Evolutionary conservation across 2,329 filamentous ascomycete species (phyloP).

Genomic region (Madurella mycetomatis): DNA sequence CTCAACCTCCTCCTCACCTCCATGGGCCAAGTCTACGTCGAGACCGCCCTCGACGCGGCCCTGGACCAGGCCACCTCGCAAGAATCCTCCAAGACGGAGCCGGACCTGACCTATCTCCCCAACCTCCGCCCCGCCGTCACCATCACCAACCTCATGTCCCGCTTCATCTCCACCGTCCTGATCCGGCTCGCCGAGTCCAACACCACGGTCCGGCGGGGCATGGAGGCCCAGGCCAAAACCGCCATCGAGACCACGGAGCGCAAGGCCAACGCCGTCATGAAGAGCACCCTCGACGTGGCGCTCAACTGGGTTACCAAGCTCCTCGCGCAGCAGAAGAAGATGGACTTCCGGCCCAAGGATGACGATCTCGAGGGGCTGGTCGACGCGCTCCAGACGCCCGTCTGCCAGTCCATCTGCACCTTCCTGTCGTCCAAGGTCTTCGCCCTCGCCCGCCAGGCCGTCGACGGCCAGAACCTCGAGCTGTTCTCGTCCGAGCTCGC

Average conservation of each 20-base stretch:
- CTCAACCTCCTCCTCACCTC: slow-evolving; percentile 77
- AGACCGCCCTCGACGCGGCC: slow-evolving; percentile 64
- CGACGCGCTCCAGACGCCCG: slow-evolving; percentile 78
- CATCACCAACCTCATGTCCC: slow-evolving; percentile 88
- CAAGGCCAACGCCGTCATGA: slow-evolving; percentile 64
- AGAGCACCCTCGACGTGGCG: slow-evolving; percentile 59
- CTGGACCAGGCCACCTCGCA: slow-evolving; percentile 69
- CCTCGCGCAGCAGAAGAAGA: slow-evolving; percentile 75
- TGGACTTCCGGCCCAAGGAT: slow-evolving; percentile 85
- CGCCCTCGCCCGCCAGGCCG: slow-evolving; percentile 57
- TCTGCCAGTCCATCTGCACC: slow-evolving; percentile 73
- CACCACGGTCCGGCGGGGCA: slow-evolving; percentile 81
- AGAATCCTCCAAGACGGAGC: slow-evolving; percentile 76
- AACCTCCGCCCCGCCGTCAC: slow-evolving; percentile 76
- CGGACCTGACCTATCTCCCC: slow-evolving; percentile 79
- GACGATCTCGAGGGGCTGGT: slow-evolving; percentile 58
- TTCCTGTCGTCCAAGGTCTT: slow-evolving; percentile 68
- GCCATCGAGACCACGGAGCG: slow-evolving; percentile 76
- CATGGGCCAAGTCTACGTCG: slow-evolving; percentile 78
- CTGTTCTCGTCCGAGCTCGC: slow-evolving; percentile 81
- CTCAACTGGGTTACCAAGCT: slow-evolving; percentile 71
- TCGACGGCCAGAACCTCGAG: slow-evolving; percentile 80
- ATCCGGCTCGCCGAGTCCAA: slow-evolving; percentile 86
- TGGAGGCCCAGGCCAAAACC: slow-evolving; percentile 74
- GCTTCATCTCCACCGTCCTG: slow-evolving; percentile 84